Evolutionary conservation across 1,139 yeast species (phyloP).

Genomic region (Pichia sp.): DNA sequence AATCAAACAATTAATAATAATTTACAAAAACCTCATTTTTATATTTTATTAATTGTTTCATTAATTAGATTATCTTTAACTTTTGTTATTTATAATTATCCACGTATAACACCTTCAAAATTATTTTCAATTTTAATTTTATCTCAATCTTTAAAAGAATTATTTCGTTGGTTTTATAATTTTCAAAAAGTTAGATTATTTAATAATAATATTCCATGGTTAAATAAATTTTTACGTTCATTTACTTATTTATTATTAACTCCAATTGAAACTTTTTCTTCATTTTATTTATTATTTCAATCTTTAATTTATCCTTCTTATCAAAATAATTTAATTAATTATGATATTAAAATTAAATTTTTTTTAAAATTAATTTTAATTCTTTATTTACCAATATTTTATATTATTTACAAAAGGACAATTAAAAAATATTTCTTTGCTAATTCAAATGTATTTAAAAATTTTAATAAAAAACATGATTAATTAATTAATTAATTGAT

Average conservation of each 20-base stretch:
- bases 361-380: constrained; percentile 1
- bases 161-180: constrained; percentile 10
- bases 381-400: constrained; percentile 6
- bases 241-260: constrained; percentile 1
- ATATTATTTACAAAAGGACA: constrained; percentile 7
- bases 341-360: constrained; percentile 5
- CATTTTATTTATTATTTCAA: constrained; percentile 6
- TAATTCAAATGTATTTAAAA: not conserved
- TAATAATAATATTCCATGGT: constrained; percentile 1
- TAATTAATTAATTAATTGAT: too few relatives aligned
- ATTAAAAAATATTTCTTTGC: constrained; percentile 2
- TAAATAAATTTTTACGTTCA: not conserved
- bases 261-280: constrained; percentile 3
- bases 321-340: not conserved
- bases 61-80: constrained; percentile 1
- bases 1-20: constrained; percentile 2
- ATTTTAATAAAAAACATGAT: not conserved
- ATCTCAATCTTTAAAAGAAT: constrained; percentile 7
- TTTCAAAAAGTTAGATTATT: constrained; percentile 11
- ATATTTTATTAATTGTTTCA: not conserved
- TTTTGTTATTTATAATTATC: constrained; percentile 8
- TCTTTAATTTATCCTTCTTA: constrained; percentile 6
- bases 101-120: constrained; percentile 3
- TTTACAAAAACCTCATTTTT: constrained; percentile 1
- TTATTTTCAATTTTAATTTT: constrained; percentile 5